Evolutionary conservation across 768 basidiomycete genomes (phyloP).

Genomic region (Lactarius hengduanensis): DNA sequence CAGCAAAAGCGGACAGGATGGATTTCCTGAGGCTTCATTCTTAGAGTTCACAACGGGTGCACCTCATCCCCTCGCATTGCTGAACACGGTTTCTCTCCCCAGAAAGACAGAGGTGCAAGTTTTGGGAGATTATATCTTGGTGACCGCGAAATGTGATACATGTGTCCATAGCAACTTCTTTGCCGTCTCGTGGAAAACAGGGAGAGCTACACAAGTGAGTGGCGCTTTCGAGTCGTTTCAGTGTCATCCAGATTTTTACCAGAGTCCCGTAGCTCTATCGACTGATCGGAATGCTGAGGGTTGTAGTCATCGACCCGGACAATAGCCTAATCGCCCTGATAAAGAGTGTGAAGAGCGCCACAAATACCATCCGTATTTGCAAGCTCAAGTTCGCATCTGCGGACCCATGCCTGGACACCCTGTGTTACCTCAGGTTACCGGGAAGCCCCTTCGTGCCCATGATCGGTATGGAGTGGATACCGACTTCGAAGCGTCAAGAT

Average conservation of each 20-base stretch:
- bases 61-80: constrained; percentile 11
- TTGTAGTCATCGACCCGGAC: constrained; percentile 9
- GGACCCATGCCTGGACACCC: not conserved
- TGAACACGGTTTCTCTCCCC: constrained; percentile 6
- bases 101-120: constrained; percentile 10
- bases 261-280: not conserved
- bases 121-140: constrained; percentile 17
- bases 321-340: constrained; percentile 6
- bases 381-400: not conserved
- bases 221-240: not conserved
- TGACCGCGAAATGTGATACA: not conserved
- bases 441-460: not conserved
- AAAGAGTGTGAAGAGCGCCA: not conserved
- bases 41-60: constrained; percentile 15
- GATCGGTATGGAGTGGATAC: constrained; percentile 13
- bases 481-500: not conserved
- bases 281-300: constrained; percentile 2
- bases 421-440: constrained; percentile 13
- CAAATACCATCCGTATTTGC: constrained; percentile 12
- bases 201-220: constrained; percentile 8
- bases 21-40: not conserved
- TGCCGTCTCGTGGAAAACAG: constrained; percentile 21
- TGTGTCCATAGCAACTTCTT: not conserved
- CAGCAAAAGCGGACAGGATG: not conserved
- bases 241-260: not conserved